These are phyloP conservation scores for Millerozyma acaciae DNA, from an alignment of 805 yeast species.

Conservation along the genomic window DNA sequence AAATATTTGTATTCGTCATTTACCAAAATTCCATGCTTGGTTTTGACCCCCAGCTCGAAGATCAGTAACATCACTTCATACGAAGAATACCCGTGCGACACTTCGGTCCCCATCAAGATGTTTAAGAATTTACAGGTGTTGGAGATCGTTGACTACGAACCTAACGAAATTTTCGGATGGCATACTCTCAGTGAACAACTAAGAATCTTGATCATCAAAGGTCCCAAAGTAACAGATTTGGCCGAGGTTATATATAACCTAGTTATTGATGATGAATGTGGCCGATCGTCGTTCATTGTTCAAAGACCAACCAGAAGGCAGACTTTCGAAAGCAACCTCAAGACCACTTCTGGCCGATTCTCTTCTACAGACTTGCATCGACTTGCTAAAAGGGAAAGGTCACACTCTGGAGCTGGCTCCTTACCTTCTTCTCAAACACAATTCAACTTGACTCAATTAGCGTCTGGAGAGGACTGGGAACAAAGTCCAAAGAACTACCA, in stretches of 20 bases:
- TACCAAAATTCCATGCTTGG: constrained; percentile 60
- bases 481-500: constrained; percentile 14
- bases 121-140: constrained; percentile 61
- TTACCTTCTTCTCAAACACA: constrained; percentile 10
- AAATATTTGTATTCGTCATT: constrained; percentile 59
- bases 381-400: constrained; percentile 16
- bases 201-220: constrained; percentile 51
- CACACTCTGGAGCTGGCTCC: constrained; percentile 26
- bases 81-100: constrained; percentile 70
- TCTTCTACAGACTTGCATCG: not conserved
- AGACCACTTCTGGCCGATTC: not conserved
- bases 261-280: constrained; percentile 50
- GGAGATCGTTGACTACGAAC: constrained; percentile 57
- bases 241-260: constrained; percentile 49
- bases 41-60: constrained; percentile 57
- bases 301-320: constrained; percentile 19
- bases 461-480: not conserved
- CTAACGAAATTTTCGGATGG: constrained; percentile 68
- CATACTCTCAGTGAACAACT: constrained; percentile 50
- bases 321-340: constrained; percentile 1
- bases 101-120: constrained; percentile 59
- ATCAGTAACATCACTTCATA: constrained; percentile 56
- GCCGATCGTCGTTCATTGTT: constrained; percentile 28
- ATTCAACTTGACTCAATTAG: constrained; percentile 1
- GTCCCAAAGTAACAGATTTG: constrained; percentile 48